phyloP scores from a whole-genome alignment of 768 basidiomycete genomes.

The Rossbeevera mucosa region DNA sequence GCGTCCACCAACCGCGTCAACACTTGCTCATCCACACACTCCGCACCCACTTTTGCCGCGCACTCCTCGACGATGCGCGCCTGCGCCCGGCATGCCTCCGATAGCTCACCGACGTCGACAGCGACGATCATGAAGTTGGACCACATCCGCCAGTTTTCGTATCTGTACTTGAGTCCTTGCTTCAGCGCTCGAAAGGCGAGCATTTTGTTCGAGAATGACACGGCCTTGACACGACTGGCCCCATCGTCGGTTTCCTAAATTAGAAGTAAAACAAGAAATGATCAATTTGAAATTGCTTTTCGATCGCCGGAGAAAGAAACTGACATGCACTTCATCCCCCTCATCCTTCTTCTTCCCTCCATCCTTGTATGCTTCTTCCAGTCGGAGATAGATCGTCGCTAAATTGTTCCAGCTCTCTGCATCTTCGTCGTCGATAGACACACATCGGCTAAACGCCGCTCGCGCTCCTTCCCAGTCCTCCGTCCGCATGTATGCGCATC shows the following conservation, averaged over 20 bases:
- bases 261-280: background rate
- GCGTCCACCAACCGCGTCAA: conserved; percentile 86
- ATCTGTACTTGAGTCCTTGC: conserved; percentile 77
- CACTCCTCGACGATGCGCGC: conserved; percentile 69
- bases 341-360: conserved; percentile 25
- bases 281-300: background rate
- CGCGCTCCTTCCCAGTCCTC: conserved; percentile 84
- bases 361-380: conserved; percentile 44
- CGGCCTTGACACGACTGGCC: conserved; percentile 25
- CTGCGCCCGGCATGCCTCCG: conserved; percentile 81
- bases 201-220: conserved; percentile 70
- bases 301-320: background rate
- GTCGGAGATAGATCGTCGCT: conserved; percentile 87
- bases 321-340: conserved; percentile 17
- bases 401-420: conserved; percentile 98
- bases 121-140: conserved; percentile 93
- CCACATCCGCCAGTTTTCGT: conserved; percentile 99
- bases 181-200: conserved; percentile 91
- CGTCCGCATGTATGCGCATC: conserved; percentile 77
- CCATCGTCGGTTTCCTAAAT: conserved; percentile 16
- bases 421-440: conserved; percentile 91
- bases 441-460: conserved; percentile 80
- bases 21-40: conserved; percentile 79
- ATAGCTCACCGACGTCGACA: conserved; percentile 88
- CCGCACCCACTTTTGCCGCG: conserved; percentile 40